Evolutionary conservation across 208 protist genomes (phyloP), one percentile per base, ranked within the genome.

Genomic region (Trypanosoma grayi): DNA sequence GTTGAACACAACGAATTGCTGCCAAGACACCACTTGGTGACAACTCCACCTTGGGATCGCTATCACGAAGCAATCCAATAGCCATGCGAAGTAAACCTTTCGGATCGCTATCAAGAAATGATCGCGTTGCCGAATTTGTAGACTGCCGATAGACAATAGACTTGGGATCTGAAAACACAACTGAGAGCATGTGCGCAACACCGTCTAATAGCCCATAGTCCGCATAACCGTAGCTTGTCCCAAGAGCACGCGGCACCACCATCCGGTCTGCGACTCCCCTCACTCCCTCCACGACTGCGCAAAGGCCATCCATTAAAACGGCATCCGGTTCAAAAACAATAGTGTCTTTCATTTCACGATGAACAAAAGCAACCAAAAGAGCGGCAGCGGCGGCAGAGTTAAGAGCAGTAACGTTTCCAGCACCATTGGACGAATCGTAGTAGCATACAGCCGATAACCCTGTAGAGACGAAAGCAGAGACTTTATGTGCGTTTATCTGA

Each of bases 151-250:
- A 92, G 36, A 86, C 75, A 44, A 85, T 53, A 22, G 85, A 90
- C 2, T 82, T 68, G 20, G 88, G 60, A 48, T 90, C 77, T 1
- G 81, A 87, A 56, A 93, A 85, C n/a, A 91, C 70, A n/a, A 92
- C 55, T 10, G 84, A 93, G 10, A 96, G 60, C 68, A 96, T 84
- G 54, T 92, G 85, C n/a, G 73, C 81, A 11, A 96, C 83, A 24
- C 90, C 90, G 66, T 97, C 92, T 18, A 94, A 66, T 24, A 95
- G 59, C n/a, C 92, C 92, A 58, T 83, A 84, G 50, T 95, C 87
- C 27, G 87, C 75, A 71, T 88, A 97, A 7, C 87, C 86, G 60
- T 92, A 97, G 37, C 86, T 90, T 52, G 77, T 92, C 1, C 92
- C 92, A 31, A 94, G 57, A 34, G 85, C 70, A 16, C 92, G 73